Evolutionary conservation across 371 early-diverging fungal genomes (phyloP), one percentile per base, ranked within the genome.

Genomic region (Saksenaea vasiformis): DNA sequence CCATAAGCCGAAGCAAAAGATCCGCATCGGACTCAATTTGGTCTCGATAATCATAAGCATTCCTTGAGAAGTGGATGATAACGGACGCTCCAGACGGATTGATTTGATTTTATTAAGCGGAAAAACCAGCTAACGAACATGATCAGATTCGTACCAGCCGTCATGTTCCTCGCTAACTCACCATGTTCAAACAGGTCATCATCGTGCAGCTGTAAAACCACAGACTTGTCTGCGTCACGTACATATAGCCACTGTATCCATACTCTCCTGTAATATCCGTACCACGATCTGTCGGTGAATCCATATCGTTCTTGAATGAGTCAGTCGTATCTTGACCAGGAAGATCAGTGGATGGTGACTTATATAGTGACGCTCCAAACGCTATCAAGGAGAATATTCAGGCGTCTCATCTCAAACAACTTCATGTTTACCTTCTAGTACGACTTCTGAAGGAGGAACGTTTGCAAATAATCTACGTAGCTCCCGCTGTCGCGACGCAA

Each of bases 161-260:
- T 11, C 1, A 10, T 54, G 0, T 38, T 56, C 17, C 58, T 17
- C 13, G 5, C 5, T 58, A 1, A 34, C 47, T 73, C 70, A 80
- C 76, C 60, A 76, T 69, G 37, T 74, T 72, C 10, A 76, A 62
- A 59, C 67, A 72, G 24, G 76, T 74, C 76, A 77, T 75, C 41
- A 76, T 44, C 10, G 62, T 65, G 34, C 77, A 74, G 54, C 78
- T 76, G 56, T 78, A 78, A 38, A 81, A 81, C 78, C 78, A 78
- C 9, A 81, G n/a, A 3, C 53, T 60, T 11, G 51, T 67, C 51
- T 76, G 81, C 0, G 81, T 81, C 14, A 81, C 28, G 47, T 73
- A 78, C 13, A 57, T 64, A 31, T 38, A 44, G 0, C 81, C 81
- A 39, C 65, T 70, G 24, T 80, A 77, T 5, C 74, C 73, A 68